Conservation (phyloP, 1,139 yeast genomes). For the Kodamaea sp. region DNA sequence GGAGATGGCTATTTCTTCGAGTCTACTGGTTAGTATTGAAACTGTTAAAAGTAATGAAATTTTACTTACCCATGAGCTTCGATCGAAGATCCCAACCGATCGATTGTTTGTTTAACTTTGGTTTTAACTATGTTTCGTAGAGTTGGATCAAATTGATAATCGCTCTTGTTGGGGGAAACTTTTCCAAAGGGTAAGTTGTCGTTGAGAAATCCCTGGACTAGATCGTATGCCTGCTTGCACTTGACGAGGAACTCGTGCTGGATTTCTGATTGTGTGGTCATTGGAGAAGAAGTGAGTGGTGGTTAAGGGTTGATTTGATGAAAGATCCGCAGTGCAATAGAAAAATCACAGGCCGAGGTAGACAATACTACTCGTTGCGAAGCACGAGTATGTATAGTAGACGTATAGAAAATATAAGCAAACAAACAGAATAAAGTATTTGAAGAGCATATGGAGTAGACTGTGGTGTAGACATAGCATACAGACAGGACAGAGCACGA, state of each 20-base stretch:
- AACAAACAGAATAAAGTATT: too few species aligned
- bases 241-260: slow-evolving; percentile 16
- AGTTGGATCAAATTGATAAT: slow-evolving; percentile 20
- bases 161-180: slow-evolving; percentile 18
- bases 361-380: too few species aligned
- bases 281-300: not conserved
- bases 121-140: slow-evolving; percentile 28
- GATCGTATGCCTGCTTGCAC: slow-evolving; percentile 33
- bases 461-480: too few species aligned
- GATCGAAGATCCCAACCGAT: slow-evolving; percentile 29
- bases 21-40: slow-evolving; percentile 23
- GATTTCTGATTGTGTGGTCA: slow-evolving; percentile 5
- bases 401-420: too few species aligned
- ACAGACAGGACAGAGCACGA: too few species aligned
- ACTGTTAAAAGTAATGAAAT: not conserved
- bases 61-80: slow-evolving; percentile 32
- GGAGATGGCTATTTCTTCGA: slow-evolving; percentile 64
- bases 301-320: too few species aligned
- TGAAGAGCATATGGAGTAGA: too few species aligned
- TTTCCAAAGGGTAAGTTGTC: slow-evolving; percentile 30
- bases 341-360: too few species aligned
- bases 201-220: slow-evolving; percentile 31
- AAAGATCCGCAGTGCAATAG: too few species aligned
- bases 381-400: too few species aligned
- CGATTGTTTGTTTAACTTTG: slow-evolving; percentile 30